Conservation (phyloP, 345 rosid genomes). For the Citrus hindsii region DNA sequence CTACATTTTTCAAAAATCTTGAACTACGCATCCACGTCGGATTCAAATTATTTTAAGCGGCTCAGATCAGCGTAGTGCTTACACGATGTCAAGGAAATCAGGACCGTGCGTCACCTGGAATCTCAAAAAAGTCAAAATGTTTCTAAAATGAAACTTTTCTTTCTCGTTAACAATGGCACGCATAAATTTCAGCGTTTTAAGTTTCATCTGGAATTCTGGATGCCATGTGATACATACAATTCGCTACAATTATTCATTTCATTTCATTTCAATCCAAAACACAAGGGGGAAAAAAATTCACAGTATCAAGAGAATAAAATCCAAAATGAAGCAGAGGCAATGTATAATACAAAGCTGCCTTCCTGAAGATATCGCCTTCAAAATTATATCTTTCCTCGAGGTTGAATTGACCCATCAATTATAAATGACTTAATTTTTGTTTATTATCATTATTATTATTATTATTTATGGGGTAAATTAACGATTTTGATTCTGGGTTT, state of each 20-base stretch:
- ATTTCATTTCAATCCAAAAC: neutral
- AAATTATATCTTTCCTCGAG: constrained; percentile 59
- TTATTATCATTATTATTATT: neutral
- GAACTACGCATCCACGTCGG: neutral
- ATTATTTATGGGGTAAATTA: neutral
- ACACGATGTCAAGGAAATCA: neutral
- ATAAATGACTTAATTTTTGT: neutral
- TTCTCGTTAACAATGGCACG: neutral
- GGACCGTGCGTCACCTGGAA: neutral
- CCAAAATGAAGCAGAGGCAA: constrained; percentile 23
- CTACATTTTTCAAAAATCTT: too few species aligned
- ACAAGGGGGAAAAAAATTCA: neutral
- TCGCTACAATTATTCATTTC: neutral
- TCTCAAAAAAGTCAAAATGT: neutral
- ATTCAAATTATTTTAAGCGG: neutral
- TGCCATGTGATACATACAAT: neutral
- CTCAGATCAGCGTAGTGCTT: neutral
- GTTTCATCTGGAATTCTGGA: neutral
- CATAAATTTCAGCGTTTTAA: neutral
- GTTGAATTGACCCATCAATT: constrained; percentile 15
- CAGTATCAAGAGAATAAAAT: neutral
- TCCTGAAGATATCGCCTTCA: constrained; percentile 56
- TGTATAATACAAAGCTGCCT: constrained; percentile 26
- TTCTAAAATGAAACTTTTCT: neutral
- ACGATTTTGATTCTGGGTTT: neutral